Percentiles rank a stretch among this genome's conserved stretches.
Conservation (phyloP, 2,329 filamentous ascomycete genomes). For the Elsinoe fawcettii region DNA sequence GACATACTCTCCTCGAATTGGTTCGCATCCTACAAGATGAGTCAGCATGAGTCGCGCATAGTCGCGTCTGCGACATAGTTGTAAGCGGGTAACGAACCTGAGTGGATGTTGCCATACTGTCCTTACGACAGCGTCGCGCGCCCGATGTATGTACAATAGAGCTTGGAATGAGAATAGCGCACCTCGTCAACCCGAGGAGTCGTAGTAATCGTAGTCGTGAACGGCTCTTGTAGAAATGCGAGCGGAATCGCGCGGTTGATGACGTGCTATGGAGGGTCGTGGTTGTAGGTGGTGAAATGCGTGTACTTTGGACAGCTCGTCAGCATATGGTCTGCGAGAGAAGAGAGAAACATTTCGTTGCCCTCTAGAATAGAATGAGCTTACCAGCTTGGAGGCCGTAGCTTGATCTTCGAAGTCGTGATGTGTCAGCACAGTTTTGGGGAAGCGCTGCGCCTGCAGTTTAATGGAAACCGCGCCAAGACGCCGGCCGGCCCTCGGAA, state of each 20-base stretch:
- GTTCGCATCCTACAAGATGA: slow-evolving; percentile 19
- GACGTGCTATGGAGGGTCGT: slow-evolving; percentile 13
- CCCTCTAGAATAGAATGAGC: neutral
- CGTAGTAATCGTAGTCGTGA: too few relatives aligned
- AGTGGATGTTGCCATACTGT: neutral
- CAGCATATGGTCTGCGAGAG: neutral
- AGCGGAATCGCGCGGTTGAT: neutral
- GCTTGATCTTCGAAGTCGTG: neutral
- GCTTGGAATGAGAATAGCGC: neutral
- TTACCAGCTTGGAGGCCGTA: slow-evolving; percentile 8
- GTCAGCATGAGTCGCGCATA: neutral
- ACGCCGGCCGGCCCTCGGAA: neutral
- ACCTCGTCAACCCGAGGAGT: too few relatives aligned
- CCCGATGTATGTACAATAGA: neutral
- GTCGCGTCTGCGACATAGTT: neutral
- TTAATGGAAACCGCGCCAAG: neutral
- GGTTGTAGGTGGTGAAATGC: neutral
- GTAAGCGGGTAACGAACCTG: neutral
- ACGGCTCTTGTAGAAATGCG: too few relatives aligned
- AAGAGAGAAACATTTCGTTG: neutral
- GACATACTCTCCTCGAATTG: slow-evolving; percentile 37
- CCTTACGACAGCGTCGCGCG: neutral
- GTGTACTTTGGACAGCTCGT: neutral
- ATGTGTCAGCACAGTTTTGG: slow-evolving; percentile 3
- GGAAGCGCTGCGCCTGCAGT: neutral